Conservation (phyloP, 108 stramenopile genomes). For the Nannochloropsis salina region DNA sequence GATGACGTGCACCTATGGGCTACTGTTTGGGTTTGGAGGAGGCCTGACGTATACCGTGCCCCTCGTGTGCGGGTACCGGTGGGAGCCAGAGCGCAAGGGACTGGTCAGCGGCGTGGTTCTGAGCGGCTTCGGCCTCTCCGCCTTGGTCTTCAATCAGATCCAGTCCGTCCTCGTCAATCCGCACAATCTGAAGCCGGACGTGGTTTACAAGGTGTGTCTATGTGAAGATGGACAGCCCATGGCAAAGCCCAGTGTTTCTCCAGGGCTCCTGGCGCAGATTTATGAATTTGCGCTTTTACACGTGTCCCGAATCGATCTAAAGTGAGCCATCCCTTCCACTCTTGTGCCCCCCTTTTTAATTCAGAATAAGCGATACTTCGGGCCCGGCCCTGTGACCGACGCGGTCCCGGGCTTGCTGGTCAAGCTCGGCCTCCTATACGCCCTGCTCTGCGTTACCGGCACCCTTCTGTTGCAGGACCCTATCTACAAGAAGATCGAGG, state of each 20-base stretch:
- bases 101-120: slow-evolving; percentile 29
- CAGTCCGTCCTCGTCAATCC: slow-evolving; percentile 26
- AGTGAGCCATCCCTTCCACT: too few relatives aligned
- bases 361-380: neutral
- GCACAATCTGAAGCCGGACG: slow-evolving; percentile 25
- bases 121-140: slow-evolving; percentile 30
- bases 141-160: slow-evolving; percentile 30
- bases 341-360: too few relatives aligned
- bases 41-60: slow-evolving; percentile 32
- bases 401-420: neutral
- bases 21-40: slow-evolving; percentile 7
- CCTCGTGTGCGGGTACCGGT: slow-evolving; percentile 36
- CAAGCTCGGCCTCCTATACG: neutral
- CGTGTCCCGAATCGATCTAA: too few relatives aligned
- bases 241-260: too few relatives aligned
- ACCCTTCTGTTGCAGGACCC: neutral
- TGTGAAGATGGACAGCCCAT: too few relatives aligned
- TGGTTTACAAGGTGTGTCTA: neutral
- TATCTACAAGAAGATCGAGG: slow-evolving; percentile 4
- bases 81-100: slow-evolving; percentile 37
- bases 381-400: neutral
- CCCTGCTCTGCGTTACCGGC: neutral
- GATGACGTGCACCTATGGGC: neutral
- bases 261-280: too few relatives aligned
- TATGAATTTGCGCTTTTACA: too few relatives aligned